A percentile compares a stretch with the other conserved stretches of the same genome.
phyloP scores from a whole-genome alignment of 805 yeast genomes.

The Candida sithepensis region DNA sequence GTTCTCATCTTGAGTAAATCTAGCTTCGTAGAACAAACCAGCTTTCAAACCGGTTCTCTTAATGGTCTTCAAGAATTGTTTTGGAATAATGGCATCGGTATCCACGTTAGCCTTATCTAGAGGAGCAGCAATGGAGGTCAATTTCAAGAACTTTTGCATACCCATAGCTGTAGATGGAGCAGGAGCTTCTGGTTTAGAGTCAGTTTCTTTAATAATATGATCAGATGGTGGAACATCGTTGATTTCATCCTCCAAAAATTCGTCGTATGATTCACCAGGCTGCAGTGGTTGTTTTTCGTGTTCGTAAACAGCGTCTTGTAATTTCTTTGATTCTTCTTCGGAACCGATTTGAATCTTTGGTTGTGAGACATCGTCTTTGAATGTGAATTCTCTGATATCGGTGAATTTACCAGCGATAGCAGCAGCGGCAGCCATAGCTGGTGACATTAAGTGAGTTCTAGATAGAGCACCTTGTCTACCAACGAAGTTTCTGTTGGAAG shows the following conservation, averaged over 20 bases:
- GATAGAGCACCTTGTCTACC: conserved; percentile 98
- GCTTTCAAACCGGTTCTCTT: conserved; percentile 89
- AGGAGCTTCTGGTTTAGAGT: conserved; percentile 25
- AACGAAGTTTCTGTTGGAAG: conserved; percentile 97
- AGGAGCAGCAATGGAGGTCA: conserved; percentile 90
- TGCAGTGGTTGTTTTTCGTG: conserved; percentile 62
- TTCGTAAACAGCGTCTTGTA: conserved; percentile 68
- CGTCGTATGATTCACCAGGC: conserved; percentile 49
- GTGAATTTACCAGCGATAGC: conserved; percentile 86
- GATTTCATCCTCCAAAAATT: conserved; percentile 46
- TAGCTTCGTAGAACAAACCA: conserved; percentile 89
- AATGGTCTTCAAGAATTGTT: conserved; percentile 95
- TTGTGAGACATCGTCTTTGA: conserved; percentile 50
- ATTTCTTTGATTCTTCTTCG: conserved; percentile 48
- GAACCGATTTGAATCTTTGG: conserved; percentile 51
- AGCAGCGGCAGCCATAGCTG: conserved; percentile 99
- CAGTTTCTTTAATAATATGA: conserved; percentile 35
- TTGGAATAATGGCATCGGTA: conserved; percentile 98
- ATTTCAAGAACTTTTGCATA: conserved; percentile 69
- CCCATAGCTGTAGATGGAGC: conserved; percentile 43
- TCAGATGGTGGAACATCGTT: conserved; percentile 60
- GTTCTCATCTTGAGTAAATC: conserved; percentile 64
- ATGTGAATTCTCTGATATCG: conserved; percentile 82
- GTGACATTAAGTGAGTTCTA: conserved; percentile 96
- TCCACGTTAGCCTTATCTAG: conserved; percentile 93